A percentile compares a stretch with the other conserved stretches of the same genome.
Conservation (phyloP, 768 basidiomycete species). For the Trametes elegans region DNA sequence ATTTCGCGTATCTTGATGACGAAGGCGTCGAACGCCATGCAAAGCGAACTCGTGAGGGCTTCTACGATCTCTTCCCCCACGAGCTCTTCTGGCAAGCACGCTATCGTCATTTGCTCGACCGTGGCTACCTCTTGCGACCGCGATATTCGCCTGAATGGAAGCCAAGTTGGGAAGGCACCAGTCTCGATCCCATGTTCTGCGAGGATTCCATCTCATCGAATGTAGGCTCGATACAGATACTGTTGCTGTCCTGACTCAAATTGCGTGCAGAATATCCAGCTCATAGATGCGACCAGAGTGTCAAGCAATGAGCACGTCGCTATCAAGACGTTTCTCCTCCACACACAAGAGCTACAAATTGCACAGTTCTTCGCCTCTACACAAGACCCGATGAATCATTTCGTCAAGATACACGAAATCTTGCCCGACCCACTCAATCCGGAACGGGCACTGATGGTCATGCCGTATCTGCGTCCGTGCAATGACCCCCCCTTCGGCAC, state of each 20-base stretch:
- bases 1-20: too few relatives aligned
- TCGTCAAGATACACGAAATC: conserved; percentile 22
- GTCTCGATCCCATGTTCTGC: conserved; percentile 6
- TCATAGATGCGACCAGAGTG: conserved; percentile 19
- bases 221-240: too few relatives aligned
- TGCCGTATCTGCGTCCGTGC: conserved; percentile 26
- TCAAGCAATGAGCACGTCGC: conserved; percentile 2
- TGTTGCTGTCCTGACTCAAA: background rate
- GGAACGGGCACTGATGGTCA: conserved; percentile 20
- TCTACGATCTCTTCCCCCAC: too few relatives aligned
- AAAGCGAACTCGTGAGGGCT: too few relatives aligned
- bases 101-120: too few relatives aligned
- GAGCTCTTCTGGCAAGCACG: too few relatives aligned
- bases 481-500: conserved; percentile 27
- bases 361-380: background rate
- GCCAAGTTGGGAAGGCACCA: conserved; percentile 22
- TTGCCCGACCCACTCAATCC: conserved; percentile 19
- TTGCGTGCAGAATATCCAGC: background rate
- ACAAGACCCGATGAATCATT: conserved; percentile 22
- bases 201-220: background rate
- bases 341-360: background rate
- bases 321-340: background rate
- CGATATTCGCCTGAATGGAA: conserved; percentile 19
- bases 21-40: too few relatives aligned
- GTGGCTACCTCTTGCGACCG: too few relatives aligned